Percentiles rank a stretch among this genome's conserved stretches.
Conservation (phyloP, 345 rosid species). For the Geranium brycei region DNA sequence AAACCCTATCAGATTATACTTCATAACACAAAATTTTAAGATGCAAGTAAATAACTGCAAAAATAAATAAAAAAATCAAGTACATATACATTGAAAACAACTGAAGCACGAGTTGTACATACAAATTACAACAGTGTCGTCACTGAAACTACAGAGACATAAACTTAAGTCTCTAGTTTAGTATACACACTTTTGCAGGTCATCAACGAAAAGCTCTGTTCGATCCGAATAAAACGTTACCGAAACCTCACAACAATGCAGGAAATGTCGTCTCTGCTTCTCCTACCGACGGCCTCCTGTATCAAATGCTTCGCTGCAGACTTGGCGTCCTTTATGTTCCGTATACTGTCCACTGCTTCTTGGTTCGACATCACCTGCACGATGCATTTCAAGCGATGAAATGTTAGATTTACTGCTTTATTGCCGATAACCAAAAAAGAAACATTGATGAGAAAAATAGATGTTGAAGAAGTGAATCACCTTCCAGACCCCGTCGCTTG, state of each 20-base stretch:
- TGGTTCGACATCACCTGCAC: conserved; percentile 38
- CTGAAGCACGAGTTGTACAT: too few relatives aligned
- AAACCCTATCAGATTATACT: too few relatives aligned
- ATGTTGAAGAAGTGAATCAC: conserved; percentile 18
- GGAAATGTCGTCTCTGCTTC: conserved; percentile 32
- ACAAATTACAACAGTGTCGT: too few relatives aligned
- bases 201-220: too few relatives aligned
- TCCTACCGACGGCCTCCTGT: conserved; percentile 23
- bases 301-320: conserved; percentile 21
- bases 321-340: conserved; percentile 14
- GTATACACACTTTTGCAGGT: too few relatives aligned
- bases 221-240: background rate
- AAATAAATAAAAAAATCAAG: too few relatives aligned
- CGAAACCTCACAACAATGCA: conserved; percentile 23
- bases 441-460: background rate
- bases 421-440: too few relatives aligned
- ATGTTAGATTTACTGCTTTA: background rate
- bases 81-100: too few relatives aligned
- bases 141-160: too few relatives aligned
- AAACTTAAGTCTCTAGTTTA: too few relatives aligned
- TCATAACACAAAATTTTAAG: too few relatives aligned
- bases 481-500: conserved; percentile 95
- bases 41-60: too few relatives aligned
- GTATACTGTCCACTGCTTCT: conserved; percentile 22
- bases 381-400: background rate